Base-by-base conservation (phyloP, 805 yeast genomes). In the Candida sakaeoensis region DNA sequence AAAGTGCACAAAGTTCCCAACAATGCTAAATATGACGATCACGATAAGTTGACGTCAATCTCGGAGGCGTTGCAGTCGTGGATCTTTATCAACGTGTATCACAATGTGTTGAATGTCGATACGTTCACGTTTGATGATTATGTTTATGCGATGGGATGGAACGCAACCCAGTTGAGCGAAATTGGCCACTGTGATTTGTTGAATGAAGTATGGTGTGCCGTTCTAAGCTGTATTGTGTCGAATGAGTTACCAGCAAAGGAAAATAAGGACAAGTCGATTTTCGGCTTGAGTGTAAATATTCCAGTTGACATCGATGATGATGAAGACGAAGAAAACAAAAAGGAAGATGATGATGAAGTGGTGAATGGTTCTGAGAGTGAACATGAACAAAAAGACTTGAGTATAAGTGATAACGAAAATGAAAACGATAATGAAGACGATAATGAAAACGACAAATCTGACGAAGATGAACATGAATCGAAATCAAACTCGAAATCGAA, bases 81-180 rank as follows among this genome's bases (percentile, higher is more conserved):
- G 95, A 66, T 77, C 1, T 88, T 87, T 51, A 58, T 86, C 21
- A 85, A 85, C 55, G 72, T 85, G 37, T 87, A 80, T 57, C 77
- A 79, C 48, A 71, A 72, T 25, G 78, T 87, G 1, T 62, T 87
- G 23, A 54, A 72, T 4, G 60, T 88, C n/a, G 88, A 82, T 51
- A 74, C 83, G 0, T 81, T 85, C 50, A 81, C 91, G 0, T 85
- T 84, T 62, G 96, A 87, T 60, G 95, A 83, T 48, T 85, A 77
- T 51, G 54, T 82, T 6, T 75, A 77, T 40, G 80, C 78, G 8
- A 55, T 82, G 61, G 63, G 65, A 27, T 66, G 80, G 74, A 63
- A 65, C 21, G 47, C 39, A 29, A 56, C 58, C 7, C 72, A 69
- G 45, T 58, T 51, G 37, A 65, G 68, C 26, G 59, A 62, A 2